Evolutionary conservation across 2,329 filamentous ascomycete genomes (phyloP).

Genomic region (Parascedosporium putredinis): DNA sequence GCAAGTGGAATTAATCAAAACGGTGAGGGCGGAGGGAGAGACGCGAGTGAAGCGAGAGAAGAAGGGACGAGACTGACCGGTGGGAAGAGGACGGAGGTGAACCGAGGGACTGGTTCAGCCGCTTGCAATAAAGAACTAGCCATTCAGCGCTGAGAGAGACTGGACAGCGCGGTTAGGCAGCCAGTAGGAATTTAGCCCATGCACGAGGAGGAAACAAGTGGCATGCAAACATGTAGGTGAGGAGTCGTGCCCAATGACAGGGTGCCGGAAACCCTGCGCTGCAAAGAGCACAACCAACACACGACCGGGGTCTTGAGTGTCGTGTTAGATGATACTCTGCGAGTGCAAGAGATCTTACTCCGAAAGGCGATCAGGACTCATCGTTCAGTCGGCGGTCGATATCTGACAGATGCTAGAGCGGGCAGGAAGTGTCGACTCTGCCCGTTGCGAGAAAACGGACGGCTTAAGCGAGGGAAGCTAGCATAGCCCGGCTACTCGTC

Average conservation of each 20-base stretch:
- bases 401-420: too few species aligned
- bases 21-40: background rate
- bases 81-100: background rate
- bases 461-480: too few species aligned
- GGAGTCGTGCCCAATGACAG: background rate
- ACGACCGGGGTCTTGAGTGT: background rate
- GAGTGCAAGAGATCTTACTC: too few species aligned
- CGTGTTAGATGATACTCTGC: background rate
- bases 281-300: background rate
- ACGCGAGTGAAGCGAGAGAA: background rate
- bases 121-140: background rate
- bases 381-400: too few species aligned
- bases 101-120: background rate
- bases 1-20: too few species aligned
- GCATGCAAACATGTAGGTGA: background rate
- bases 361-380: too few species aligned
- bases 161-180: background rate
- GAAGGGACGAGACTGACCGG: background rate
- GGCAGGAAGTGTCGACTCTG: too few species aligned
- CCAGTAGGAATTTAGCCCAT: slow-evolving; percentile 3
- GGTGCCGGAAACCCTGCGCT: background rate
- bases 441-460: too few species aligned
- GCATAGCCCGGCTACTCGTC: too few species aligned
- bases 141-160: background rate
- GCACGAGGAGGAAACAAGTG: background rate